A percentile compares a stretch with the other conserved stretches of the same genome.
phyloP scores from a whole-genome alignment of 495 filamentous ascomycete species.

The Penicillium tannophilum region DNA sequence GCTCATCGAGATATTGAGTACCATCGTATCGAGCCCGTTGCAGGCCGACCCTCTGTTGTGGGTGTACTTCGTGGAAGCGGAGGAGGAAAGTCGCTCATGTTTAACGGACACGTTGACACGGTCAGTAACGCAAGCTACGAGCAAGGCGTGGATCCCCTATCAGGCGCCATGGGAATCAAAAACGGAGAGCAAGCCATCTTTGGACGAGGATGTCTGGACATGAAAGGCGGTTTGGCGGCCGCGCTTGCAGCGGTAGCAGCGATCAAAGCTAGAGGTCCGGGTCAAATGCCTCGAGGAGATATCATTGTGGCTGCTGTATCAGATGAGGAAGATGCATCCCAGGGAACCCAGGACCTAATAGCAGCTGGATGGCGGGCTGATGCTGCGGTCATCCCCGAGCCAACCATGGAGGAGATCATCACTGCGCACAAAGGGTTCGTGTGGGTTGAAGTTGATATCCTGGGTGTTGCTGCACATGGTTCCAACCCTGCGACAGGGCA shows the following conservation, averaged over 20 bases:
- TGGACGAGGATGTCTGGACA: slow-evolving; percentile 48
- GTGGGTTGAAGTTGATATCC: slow-evolving; percentile 48
- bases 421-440: slow-evolving; percentile 52
- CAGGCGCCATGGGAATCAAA: slow-evolving; percentile 32
- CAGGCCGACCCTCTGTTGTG: slow-evolving; percentile 48
- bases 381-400: slow-evolving; percentile 46
- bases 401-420: slow-evolving; percentile 36
- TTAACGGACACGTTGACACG: slow-evolving; percentile 54
- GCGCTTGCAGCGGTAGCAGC: slow-evolving; percentile 37
- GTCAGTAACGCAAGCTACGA: slow-evolving; percentile 48
- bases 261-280: slow-evolving; percentile 28
- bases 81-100: slow-evolving; percentile 48
- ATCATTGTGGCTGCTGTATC: slow-evolving; percentile 51
- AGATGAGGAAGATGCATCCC: slow-evolving; percentile 50
- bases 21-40: slow-evolving; percentile 43
- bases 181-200: slow-evolving; percentile 40
- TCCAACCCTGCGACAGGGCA: slow-evolving; percentile 41
- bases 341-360: slow-evolving; percentile 46
- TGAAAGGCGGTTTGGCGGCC: slow-evolving; percentile 51
- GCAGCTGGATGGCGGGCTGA: slow-evolving; percentile 52
- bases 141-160: slow-evolving; percentile 34
- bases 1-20: slow-evolving; percentile 48
- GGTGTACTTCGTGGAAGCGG: slow-evolving; percentile 46
- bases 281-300: slow-evolving; percentile 33
- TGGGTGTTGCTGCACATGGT: slow-evolving; percentile 50